Evolutionary conservation across 352 stramenopile species (phyloP).

Genomic region (Phytophthora pini): DNA sequence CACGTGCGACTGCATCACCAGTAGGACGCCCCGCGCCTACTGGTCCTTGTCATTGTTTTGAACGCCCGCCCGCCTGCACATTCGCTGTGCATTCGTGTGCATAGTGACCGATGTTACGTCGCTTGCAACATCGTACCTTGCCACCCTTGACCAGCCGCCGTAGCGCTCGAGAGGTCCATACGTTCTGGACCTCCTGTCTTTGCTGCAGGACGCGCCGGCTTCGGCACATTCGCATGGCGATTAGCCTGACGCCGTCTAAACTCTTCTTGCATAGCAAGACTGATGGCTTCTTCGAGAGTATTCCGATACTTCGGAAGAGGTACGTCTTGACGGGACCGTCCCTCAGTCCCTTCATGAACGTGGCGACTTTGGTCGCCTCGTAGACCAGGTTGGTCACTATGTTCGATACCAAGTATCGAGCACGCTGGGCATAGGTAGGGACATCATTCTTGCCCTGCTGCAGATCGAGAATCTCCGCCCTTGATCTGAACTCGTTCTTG

Average conservation of each 20-base stretch:
- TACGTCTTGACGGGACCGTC: neutral
- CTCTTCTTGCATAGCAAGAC: too few relatives aligned
- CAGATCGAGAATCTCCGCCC: neutral
- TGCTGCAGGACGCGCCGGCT: too few relatives aligned
- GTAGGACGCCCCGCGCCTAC: too few relatives aligned
- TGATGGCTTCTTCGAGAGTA: neutral
- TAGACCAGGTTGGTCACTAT: neutral
- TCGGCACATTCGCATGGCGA: too few relatives aligned
- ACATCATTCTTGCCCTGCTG: neutral
- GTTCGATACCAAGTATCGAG: neutral
- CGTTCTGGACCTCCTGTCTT: too few relatives aligned
- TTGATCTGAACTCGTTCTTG: neutral
- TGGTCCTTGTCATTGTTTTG: too few relatives aligned
- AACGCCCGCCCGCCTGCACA: too few relatives aligned
- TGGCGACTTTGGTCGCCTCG: neutral
- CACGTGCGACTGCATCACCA: too few relatives aligned
- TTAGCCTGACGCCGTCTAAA: too few relatives aligned
- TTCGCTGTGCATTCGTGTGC: neutral
- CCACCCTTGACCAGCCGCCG: neutral
- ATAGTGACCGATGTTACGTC: neutral
- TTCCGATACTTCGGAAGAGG: neutral
- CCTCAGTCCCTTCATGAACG: neutral
- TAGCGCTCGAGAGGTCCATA: constrained; percentile 1
- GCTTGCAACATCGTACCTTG: neutral
- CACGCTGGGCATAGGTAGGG: neutral